Evolutionary conservation across 2,329 filamentous ascomycete genomes (phyloP), one percentile per base, ranked within the genome.

Genomic region (Trichoderma atroviride): DNA sequence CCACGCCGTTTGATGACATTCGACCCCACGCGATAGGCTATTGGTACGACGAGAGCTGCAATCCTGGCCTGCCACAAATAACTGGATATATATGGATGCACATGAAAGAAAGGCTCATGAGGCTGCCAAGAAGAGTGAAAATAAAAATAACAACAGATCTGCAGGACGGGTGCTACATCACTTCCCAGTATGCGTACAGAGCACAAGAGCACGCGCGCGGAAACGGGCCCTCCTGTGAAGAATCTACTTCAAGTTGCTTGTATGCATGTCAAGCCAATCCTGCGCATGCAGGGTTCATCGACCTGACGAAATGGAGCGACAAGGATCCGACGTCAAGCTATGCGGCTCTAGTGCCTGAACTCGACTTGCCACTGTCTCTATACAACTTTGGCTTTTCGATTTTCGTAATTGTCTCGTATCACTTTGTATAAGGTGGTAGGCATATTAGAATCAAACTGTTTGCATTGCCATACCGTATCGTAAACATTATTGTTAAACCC

Each of bases 301-400:
- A 35, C 50, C 35, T 52, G 37, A 58, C 27, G 37, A 50, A 29
- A 50, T 66, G 55, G 27, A 43, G 37, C 27, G 63, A 58, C 63
- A 58, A 50, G 63, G 63, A 56, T 66, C 5, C 37, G 1, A 37
- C 40, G 16, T 33, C 29, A 47, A 43, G 19, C 55, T 9, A 37
- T 43, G 16, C 53, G 27, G 35, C 24, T 63, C 35, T 53, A 63
- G 31, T 22, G 52, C 22, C 33, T 24, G 31, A 37, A 53, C 31
- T 13, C 24, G 14, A 29, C 27, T 55, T 29, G 27, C 6, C 40
- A 9, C 6, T 43, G 40, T 19, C 37, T 40, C 37, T 19, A 40
- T n/a, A 43, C 40, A n/a, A 4, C 7, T 19, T 19, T 43, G 19
- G 40, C 40, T 10, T n/a, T 43, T n/a, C 19, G 1, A 1, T 43